Evolutionary conservation across 78 protist species (phyloP), one percentile per base, ranked within the genome.

Genomic region (Dictyostelium firmibasis): DNA sequence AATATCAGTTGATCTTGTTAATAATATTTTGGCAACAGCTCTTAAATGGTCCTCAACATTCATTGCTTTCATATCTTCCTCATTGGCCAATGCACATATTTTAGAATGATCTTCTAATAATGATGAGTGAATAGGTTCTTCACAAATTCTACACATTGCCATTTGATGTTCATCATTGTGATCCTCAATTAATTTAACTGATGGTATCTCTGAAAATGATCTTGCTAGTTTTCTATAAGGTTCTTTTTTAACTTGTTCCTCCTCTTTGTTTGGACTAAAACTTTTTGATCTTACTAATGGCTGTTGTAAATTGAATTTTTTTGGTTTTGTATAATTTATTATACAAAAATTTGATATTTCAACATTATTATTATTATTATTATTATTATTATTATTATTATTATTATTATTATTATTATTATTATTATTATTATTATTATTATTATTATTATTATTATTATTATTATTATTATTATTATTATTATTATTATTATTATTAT

Each of bases 131-230:
- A 93, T 83, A 31, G 67, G 79, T 44, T 93, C 96, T 60, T 93
- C 96, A 78, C 96, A 93, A n/a, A 93, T 93, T 74, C 96, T 74
- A 86, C 96, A 93, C 16, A 93, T 83, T 33, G 88, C 96, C 92
- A 93, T 81, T 62, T 41, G 77, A 11, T 23, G 38, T 25, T 76
- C 60, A 44, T 76, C 64, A 23, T 62, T 29, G 0, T 47, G 47
- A 7, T 11, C 75, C 5, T 74, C 84, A 47, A 93, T 47, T 33
- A 38, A 18, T 38, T 67, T 89, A 44, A 89, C 60, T 8, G 82
- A 50, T 8, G 94, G 94, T 25, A 89, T 89, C 53, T 89, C 94
- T 41, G 94, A 81, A 70, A 81, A 89, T 31, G 94, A 89, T 70
- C 94, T 81, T 25, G 94, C 87, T 14, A 82, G 20, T 35, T 85